Conservation (phyloP, 345 rosid species). For the Ceriops zippeliana region DNA sequence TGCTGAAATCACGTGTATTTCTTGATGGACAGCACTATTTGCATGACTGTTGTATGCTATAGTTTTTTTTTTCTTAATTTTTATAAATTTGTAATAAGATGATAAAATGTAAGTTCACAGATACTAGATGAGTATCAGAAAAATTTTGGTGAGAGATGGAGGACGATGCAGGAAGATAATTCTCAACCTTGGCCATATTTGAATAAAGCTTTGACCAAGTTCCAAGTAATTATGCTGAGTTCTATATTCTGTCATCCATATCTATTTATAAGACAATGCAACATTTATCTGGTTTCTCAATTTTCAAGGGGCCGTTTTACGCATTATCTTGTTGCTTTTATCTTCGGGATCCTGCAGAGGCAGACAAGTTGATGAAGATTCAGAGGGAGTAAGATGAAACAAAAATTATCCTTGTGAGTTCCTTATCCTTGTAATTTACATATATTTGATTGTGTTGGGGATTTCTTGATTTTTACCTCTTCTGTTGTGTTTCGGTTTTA, state of each 20-base stretch:
- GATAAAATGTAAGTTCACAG: constrained; percentile 26
- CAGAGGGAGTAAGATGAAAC: constrained; percentile 99
- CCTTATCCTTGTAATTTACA: not conserved
- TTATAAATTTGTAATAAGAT: not conserved
- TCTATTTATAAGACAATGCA: not conserved
- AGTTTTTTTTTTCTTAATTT: not conserved
- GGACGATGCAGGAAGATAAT: constrained; percentile 57
- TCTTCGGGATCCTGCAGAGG: constrained; percentile 94
- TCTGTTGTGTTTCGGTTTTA: not conserved
- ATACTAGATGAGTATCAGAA: constrained; percentile 91
- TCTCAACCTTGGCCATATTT: constrained; percentile 78
- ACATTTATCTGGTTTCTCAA: not conserved
- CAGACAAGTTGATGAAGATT: constrained; percentile 89
- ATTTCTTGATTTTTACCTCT: not conserved
- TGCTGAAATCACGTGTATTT: not conserved
- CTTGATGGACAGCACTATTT: not conserved
- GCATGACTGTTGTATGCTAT: not conserved
- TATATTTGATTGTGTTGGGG: not conserved
- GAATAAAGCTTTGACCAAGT: constrained; percentile 68
- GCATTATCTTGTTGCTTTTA: not conserved
- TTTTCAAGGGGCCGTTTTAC: not conserved
- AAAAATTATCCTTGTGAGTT: constrained; percentile 91
- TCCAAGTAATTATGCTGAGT: constrained; percentile 46
- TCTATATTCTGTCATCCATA: not conserved
- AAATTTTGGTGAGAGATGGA: constrained; percentile 89